Conservation (phyloP, 345 rosid genomes). For the Mercurialis annua region DNA sequence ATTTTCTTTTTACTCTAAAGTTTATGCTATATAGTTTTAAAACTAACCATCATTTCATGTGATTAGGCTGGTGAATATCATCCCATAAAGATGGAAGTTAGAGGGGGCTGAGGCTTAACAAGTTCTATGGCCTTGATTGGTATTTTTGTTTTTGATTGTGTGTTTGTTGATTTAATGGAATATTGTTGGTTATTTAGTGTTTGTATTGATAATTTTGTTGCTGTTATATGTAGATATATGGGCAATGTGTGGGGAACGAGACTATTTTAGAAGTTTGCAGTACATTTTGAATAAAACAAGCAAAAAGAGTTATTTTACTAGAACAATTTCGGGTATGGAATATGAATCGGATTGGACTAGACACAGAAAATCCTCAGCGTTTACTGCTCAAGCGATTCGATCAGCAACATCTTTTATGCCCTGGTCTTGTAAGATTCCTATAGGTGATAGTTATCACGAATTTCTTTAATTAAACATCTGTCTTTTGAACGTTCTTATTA, state of each 20-base stretch:
- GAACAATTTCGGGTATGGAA: constrained; percentile 66
- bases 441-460: constrained; percentile 78
- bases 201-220: background rate
- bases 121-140: constrained; percentile 50
- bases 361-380: constrained; percentile 48
- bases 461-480: constrained; percentile 40
- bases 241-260: constrained; percentile 56
- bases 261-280: constrained; percentile 27
- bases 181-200: background rate
- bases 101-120: constrained; percentile 54
- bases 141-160: constrained; percentile 16
- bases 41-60: constrained; percentile 9
- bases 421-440: constrained; percentile 77
- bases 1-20: background rate
- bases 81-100: constrained; percentile 56
- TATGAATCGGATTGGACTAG: constrained; percentile 55
- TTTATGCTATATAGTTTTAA: background rate
- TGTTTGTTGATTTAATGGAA: background rate
- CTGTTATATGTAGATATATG: constrained; percentile 28
- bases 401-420: constrained; percentile 68
- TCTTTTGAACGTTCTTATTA: constrained; percentile 27
- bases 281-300: constrained; percentile 23
- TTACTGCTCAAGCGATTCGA: constrained; percentile 53
- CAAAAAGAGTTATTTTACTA: constrained; percentile 25
- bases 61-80: constrained; percentile 24